Evolutionary conservation across 139 green algal species (phyloP).

Genomic region (Marvania coccoides): DNA sequence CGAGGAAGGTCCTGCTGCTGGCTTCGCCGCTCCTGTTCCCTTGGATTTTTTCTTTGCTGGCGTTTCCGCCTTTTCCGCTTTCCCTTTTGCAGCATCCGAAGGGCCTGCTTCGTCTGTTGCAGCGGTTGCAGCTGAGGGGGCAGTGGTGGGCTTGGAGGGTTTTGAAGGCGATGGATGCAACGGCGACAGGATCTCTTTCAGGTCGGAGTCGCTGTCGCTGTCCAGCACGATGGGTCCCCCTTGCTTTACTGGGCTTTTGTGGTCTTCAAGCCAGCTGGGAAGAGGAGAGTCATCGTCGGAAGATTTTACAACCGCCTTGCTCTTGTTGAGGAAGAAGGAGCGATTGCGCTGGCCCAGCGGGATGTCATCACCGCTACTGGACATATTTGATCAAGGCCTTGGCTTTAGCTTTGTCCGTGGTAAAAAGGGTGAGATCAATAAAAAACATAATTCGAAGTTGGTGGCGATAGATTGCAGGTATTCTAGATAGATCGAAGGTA

Average conservation of each 20-base stretch:
- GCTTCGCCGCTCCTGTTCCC: background rate
- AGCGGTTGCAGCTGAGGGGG: background rate
- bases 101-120: background rate
- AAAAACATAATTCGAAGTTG: no score
- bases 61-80: background rate
- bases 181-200: background rate
- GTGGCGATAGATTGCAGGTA: no score
- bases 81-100: no score
- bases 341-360: conserved; percentile 5
- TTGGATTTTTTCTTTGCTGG: background rate
- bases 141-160: background rate
- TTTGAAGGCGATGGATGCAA: no score
- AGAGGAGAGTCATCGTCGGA: conserved; percentile 13
- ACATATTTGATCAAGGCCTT: no score
- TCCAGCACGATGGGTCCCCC: conserved; percentile 2
- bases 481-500: no score
- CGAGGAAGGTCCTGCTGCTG: background rate
- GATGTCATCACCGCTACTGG: conserved; percentile 20
- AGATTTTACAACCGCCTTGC: background rate
- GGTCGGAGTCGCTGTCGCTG: background rate
- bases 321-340: background rate
- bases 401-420: no score
- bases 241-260: conserved; percentile 5
- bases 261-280: conserved; percentile 9
- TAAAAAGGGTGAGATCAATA: no score